Conservation (phyloP, 768 basidiomycete species). For the Leccinellum luteum region DNA sequence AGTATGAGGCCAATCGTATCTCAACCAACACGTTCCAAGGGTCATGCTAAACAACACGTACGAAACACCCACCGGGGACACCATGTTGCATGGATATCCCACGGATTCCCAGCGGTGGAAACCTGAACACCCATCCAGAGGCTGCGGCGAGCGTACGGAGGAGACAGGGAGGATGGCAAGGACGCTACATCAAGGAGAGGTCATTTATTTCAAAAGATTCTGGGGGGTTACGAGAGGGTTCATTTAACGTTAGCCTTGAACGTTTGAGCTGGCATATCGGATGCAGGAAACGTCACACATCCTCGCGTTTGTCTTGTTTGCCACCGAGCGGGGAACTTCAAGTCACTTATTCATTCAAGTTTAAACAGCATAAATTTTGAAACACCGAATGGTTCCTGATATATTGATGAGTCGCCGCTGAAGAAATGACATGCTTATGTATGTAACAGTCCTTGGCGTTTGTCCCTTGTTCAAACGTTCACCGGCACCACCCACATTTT, state of each 20-base stretch:
- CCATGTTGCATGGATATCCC: conserved; percentile 16
- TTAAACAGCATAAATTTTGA: no score
- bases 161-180: not conserved
- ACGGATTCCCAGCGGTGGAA: conserved; percentile 1
- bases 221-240: conserved; percentile 19
- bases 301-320: no score
- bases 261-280: not conserved
- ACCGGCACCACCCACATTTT: no score
- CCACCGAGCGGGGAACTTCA: no score
- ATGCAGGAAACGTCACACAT: conserved; percentile 12
- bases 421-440: no score
- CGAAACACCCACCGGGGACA: conserved; percentile 22
- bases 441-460: no score
- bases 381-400: no score
- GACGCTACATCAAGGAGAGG: not conserved
- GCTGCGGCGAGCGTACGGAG: not conserved
- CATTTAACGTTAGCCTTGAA: conserved; percentile 22
- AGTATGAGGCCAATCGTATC: not conserved
- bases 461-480: no score
- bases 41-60: conserved; percentile 8
- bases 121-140: conserved; percentile 3
- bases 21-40: not conserved
- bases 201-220: conserved; percentile 12
- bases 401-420: no score
- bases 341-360: no score